A percentile compares a stretch with the other conserved stretches of the same genome.
Conservation (phyloP, 2,329 filamentous ascomycete genomes). For the Teratosphaeria gauchensis region DNA sequence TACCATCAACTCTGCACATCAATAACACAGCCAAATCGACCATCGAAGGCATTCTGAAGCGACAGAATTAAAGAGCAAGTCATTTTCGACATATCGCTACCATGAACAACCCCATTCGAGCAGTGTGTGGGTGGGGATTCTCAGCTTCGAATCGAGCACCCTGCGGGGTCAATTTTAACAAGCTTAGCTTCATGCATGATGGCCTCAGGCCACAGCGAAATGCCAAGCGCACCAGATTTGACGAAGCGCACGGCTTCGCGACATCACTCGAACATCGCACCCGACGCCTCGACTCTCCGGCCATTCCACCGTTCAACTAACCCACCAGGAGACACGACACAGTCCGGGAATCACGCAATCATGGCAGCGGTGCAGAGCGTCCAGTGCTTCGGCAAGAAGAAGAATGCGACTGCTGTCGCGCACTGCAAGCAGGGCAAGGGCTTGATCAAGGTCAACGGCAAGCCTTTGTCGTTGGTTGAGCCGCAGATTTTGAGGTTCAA, state of each 20-base stretch:
- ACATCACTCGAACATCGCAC: constrained; percentile 2
- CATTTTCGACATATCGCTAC: too few relatives aligned
- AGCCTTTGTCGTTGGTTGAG: constrained; percentile 86
- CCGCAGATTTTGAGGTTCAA: constrained; percentile 97
- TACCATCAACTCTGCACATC: too few relatives aligned
- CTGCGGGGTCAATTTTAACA: too few relatives aligned
- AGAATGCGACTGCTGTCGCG: constrained; percentile 63
- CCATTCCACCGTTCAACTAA: neutral
- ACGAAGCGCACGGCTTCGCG: constrained; percentile 2
- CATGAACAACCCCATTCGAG: too few relatives aligned
- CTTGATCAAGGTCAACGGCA: constrained; percentile 98
- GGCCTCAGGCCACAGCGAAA: too few relatives aligned
- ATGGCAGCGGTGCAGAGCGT: constrained; percentile 58
- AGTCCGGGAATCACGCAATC: constrained; percentile 18
- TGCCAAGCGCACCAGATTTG: too few relatives aligned
- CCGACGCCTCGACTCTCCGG: neutral
- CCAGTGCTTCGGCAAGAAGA: constrained; percentile 96
- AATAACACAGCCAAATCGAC: too few relatives aligned
- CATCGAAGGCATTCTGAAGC: too few relatives aligned
- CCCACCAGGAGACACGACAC: neutral
- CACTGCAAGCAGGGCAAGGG: constrained; percentile 89
- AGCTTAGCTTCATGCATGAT: too few relatives aligned
- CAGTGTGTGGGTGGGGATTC: too few relatives aligned
- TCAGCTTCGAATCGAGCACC: too few relatives aligned
- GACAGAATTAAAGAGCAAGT: too few relatives aligned